Base-by-base conservation (phyloP, 805 yeast genomes). In the Kodamaea nitidulidarum region DNA sequence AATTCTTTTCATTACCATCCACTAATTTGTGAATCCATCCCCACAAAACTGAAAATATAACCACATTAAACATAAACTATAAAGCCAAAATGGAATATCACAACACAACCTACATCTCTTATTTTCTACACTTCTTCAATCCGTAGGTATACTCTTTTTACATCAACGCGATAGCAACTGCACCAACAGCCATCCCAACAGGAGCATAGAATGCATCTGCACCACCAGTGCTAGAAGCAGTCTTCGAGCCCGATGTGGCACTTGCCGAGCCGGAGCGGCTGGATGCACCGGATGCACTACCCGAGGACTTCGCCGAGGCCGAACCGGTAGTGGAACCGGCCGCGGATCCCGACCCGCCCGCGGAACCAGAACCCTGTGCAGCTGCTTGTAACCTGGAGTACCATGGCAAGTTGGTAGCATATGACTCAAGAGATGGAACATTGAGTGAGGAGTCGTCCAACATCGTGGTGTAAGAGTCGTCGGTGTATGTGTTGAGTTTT, bases 381-480 rank as follows among this genome's bases (percentile, higher is more conserved):
- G 47, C 48, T 8, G 39, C 44, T 15, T 35, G 46, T 7, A 49
- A 44, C 21, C 58, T 51, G 41, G 38, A 48, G 53, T 56, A 65
- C 72, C 72, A 67, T 12, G 68, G 70, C 41, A 67, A 55, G 17
- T 51, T 45, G 10, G 68, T 60, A 26, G 69, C 71, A 48, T 50
- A 65, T 2, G 47, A 37, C 43, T 50, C 56, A 41, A 66, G 51
- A 24, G 41, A 45, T 17, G 43, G 40, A 40, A 60, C 45, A 44
- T 56, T 47, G 14, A 60, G 36, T 4, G 51, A 45, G 5, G 61
- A 32, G 36, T 59, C 44, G 31, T 55, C 47, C 42, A 62, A 54
- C 42, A 70, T 54, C 25, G 74, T 68, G 32, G 74, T 70, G 54
- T 66, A 70, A n/a, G 70, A 56, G 37, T 66, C 61, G 49, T 70